Conservation (phyloP, 164 flowering plant species). For the Echeveria elegans region DNA sequence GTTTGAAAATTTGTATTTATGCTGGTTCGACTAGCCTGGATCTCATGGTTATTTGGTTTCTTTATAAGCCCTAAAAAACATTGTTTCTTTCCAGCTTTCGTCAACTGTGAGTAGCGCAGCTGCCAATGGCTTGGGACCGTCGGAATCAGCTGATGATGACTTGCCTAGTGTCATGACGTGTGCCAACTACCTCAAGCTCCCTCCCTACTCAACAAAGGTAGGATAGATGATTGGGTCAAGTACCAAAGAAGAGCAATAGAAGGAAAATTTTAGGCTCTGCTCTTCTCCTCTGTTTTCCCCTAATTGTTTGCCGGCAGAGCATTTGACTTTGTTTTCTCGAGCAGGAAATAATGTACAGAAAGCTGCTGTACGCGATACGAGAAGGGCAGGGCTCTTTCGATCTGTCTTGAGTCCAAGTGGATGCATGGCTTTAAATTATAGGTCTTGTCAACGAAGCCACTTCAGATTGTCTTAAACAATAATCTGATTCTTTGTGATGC, state of each 20-base stretch:
- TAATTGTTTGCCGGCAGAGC: not conserved
- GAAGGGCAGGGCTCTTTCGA: slow-evolving; percentile 99
- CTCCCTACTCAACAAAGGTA: slow-evolving; percentile 90
- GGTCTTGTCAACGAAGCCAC: not conserved
- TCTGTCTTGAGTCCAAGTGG: slow-evolving; percentile 46
- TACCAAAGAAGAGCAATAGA: not conserved
- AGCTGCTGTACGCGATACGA: slow-evolving; percentile 78
- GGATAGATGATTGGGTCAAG: not conserved
- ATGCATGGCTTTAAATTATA: not conserved
- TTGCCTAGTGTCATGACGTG: slow-evolving; percentile 99
- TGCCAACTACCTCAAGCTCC: slow-evolving; percentile 98
- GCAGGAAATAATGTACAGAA: slow-evolving; percentile 95
- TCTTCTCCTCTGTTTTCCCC: not conserved
- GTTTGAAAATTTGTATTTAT: not conserved
- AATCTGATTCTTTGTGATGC: not conserved
- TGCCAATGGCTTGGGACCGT: slow-evolving; percentile 51
- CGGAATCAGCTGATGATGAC: slow-evolving; percentile 87
- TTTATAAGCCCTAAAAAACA: not conserved
- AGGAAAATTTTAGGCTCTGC: not conserved
- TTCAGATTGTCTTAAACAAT: not conserved
- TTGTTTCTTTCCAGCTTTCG: slow-evolving; percentile 57
- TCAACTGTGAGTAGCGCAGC: slow-evolving; percentile 41
- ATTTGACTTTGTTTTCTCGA: not conserved
- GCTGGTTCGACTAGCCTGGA: not conserved
- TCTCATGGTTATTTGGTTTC: not conserved